Evolutionary conservation across 1,139 yeast species (phyloP).

Genomic region (Saccharomycopsis crataegensis): DNA sequence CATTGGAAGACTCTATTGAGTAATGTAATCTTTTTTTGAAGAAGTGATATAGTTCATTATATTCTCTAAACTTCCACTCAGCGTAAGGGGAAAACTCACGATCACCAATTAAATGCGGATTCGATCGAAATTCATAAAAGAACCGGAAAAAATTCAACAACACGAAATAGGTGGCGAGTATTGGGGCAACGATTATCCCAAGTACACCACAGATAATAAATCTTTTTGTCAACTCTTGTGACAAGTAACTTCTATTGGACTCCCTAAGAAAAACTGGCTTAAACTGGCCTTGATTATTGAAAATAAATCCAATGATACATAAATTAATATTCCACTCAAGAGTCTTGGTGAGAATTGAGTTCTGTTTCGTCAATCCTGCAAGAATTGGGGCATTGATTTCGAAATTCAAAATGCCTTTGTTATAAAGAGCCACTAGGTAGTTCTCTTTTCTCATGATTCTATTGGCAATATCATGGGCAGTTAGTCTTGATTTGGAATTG

Average conservation of each 20-base stretch:
- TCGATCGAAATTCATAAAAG: constrained; percentile 85
- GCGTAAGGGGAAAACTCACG: constrained; percentile 92
- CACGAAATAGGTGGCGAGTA: constrained; percentile 74
- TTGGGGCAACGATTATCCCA: constrained; percentile 77
- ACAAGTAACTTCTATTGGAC: constrained; percentile 56
- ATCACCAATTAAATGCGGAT: constrained; percentile 79
- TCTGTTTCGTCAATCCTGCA: constrained; percentile 14
- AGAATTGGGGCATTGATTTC: constrained; percentile 46
- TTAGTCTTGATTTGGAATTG: constrained; percentile 65
- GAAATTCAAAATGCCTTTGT: constrained; percentile 66
- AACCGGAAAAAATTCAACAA: constrained; percentile 80
- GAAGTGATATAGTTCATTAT: constrained; percentile 84
- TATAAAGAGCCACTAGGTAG: constrained; percentile 82
- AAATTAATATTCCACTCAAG: constrained; percentile 90
- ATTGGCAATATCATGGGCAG: constrained; percentile 92
- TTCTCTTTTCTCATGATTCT: constrained; percentile 93
- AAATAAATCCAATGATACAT: constrained; percentile 81
- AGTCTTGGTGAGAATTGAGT: constrained; percentile 66
- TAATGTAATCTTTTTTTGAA: constrained; percentile 71
- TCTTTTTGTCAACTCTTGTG: constrained; percentile 66
- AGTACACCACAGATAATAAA: constrained; percentile 83
- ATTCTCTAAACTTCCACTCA: constrained; percentile 91
- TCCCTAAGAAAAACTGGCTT: constrained; percentile 67
- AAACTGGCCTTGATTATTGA: constrained; percentile 80
- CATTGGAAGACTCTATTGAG: constrained; percentile 72